Conservation (phyloP, 495 filamentous ascomycete genomes). For the Elaphomyces granulatus region DNA sequence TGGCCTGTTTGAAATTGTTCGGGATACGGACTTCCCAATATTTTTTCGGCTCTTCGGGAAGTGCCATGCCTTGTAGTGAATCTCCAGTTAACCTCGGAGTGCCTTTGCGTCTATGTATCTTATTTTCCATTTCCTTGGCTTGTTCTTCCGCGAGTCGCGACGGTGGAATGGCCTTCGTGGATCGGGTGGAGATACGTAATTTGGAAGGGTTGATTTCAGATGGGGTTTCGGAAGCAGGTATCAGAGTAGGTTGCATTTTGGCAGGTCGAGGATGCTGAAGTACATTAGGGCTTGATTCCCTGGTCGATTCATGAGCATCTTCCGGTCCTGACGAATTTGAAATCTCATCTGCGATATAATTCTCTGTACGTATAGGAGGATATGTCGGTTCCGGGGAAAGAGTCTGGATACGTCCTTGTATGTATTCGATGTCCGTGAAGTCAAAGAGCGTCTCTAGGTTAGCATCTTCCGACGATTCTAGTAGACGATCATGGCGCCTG, state of each 20-base stretch:
- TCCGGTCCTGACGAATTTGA: not conserved
- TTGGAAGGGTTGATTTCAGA: not conserved
- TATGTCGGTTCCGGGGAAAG: constrained; percentile 1
- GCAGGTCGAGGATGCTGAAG: not conserved
- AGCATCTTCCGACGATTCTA: not conserved
- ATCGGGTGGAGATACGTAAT: not conserved
- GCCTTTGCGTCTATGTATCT: no score
- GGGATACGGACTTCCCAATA: not conserved
- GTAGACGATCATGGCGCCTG: not conserved
- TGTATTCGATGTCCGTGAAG: not conserved
- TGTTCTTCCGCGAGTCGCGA: not conserved
- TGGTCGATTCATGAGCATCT: not conserved
- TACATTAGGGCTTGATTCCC: not conserved
- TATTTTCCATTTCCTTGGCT: not conserved
- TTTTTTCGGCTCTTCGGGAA: not conserved
- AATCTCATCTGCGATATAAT: no score
- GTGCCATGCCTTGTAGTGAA: no score
- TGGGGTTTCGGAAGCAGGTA: not conserved
- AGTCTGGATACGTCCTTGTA: not conserved
- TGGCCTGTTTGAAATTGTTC: not conserved
- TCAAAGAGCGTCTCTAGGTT: not conserved
- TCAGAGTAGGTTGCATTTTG: not conserved
- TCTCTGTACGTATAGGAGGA: not conserved
- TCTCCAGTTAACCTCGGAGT: no score
- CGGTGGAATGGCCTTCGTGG: not conserved